A percentile compares a stretch with the other conserved stretches of the same genome.
phyloP scores from a whole-genome alignment of 2,329 filamentous ascomycete species.

The Hymenotorrendiella dingleyae region DNA sequence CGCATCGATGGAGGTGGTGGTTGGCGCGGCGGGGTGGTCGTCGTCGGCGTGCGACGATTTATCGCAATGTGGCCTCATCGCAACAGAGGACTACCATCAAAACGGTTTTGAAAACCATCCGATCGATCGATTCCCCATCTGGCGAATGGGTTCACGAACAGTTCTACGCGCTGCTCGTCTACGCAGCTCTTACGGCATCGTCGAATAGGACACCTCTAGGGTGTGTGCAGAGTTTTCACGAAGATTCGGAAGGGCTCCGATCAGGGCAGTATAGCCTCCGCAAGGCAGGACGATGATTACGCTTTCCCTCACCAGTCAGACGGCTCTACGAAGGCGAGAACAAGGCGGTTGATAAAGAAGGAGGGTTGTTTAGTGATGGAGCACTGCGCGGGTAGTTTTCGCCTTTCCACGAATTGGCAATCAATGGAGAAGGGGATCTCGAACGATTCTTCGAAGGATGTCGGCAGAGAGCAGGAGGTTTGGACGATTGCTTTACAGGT shows the following conservation, averaged over 20 bases:
- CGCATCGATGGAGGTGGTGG: conserved; percentile 4
- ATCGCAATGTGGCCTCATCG: conserved; percentile 3
- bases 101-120: conserved; percentile 15
- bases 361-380: not conserved
- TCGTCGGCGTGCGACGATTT: not conserved
- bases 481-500: too few relatives aligned
- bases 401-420: not conserved
- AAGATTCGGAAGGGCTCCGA: not conserved
- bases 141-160: conserved; percentile 7
- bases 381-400: not conserved
- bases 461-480: too few relatives aligned
- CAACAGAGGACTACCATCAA: conserved; percentile 16
- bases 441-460: too few relatives aligned
- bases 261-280: not conserved
- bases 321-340: conserved; percentile 1
- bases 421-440: not conserved
- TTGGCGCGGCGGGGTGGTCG: not conserved
- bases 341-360: conserved; percentile 3
- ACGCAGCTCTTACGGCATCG: conserved; percentile 5
- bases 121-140: conserved; percentile 8
- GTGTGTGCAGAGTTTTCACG: conserved; percentile 7
- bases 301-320: not conserved
- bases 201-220: conserved; percentile 12
- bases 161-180: conserved; percentile 2
- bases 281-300: not conserved